A percentile compares a stretch with the other conserved stretches of the same genome.
These are phyloP conservation scores for Podospora anserina DNA, from an alignment of 495 filamentous ascomycete genomes.

Conservation along the genomic window DNA sequence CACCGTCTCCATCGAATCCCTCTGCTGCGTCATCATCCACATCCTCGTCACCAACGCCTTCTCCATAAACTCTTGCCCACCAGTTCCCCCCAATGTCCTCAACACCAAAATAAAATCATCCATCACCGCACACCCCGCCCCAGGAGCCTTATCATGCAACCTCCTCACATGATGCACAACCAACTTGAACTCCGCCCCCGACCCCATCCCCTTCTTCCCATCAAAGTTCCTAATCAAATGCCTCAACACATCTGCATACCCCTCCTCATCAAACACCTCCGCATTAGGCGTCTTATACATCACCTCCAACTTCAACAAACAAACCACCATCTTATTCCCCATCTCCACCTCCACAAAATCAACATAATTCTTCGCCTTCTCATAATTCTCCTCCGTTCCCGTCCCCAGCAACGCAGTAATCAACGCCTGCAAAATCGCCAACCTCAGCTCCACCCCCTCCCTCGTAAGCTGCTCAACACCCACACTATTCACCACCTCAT, in stretches of 20 bases:
- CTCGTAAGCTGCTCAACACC: conserved; percentile 55
- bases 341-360: conserved; percentile 58
- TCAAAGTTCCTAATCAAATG: conserved; percentile 56
- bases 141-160: conserved; percentile 53
- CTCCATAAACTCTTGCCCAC: conserved; percentile 56
- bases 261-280: conserved; percentile 46
- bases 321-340: conserved; percentile 60
- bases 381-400: conserved; percentile 42
- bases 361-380: conserved; percentile 57
- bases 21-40: conserved; percentile 52
- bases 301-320: conserved; percentile 67
- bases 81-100: conserved; percentile 36
- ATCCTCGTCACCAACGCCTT: conserved; percentile 59
- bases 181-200: conserved; percentile 63
- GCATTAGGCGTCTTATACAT: conserved; percentile 42
- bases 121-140: conserved; percentile 52
- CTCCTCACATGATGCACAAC: conserved; percentile 68
- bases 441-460: conserved; percentile 59
- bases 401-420: conserved; percentile 53
- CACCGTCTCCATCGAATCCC: conserved; percentile 27
- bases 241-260: conserved; percentile 50
- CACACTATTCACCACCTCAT: conserved; percentile 55
- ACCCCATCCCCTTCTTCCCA: conserved; percentile 30
- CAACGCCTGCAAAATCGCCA: conserved; percentile 62
- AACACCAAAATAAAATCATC: conserved; percentile 55